Evolutionary conservation across 805 yeast genomes (phyloP).

Genomic region (Brettanomyces sp.): DNA sequence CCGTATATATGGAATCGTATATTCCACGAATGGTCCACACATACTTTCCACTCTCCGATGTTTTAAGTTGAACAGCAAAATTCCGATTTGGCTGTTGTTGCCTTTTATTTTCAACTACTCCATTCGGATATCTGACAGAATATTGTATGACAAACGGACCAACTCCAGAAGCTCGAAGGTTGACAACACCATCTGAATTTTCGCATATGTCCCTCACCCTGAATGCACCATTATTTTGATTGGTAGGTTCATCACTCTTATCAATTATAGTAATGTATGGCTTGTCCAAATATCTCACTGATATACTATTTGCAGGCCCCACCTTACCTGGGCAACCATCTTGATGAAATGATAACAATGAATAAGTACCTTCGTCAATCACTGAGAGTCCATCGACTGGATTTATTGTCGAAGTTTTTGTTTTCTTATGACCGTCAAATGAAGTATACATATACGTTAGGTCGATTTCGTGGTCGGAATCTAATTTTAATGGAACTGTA

Average conservation of each 20-base stretch:
- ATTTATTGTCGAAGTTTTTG: constrained; percentile 6
- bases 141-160: constrained; percentile 64
- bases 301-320: constrained; percentile 10
- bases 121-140: constrained; percentile 50
- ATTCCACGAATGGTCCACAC: constrained; percentile 51
- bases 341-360: constrained; percentile 29
- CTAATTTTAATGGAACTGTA: constrained; percentile 43
- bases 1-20: constrained; percentile 55
- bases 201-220: constrained; percentile 16
- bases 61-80: constrained; percentile 29
- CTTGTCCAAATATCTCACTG: constrained; percentile 21
- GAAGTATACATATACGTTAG: constrained; percentile 25
- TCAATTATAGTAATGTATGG: constrained; percentile 17
- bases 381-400: constrained; percentile 24
- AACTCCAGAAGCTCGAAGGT: constrained; percentile 43
- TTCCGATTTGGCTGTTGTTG: constrained; percentile 38
- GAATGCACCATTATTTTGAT: constrained; percentile 4
- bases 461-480: constrained; percentile 21
- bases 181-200: constrained; percentile 14
- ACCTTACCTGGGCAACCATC: constrained; percentile 38
- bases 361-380: constrained; percentile 34
- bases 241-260: constrained; percentile 1
- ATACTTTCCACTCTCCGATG: constrained; percentile 47
- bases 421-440: constrained; percentile 12
- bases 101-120: constrained; percentile 28